Percentiles rank a stretch among this genome's conserved stretches.
These are phyloP conservation scores for Penicillium sp. DNA, from an alignment of 2,329 filamentous ascomycete genomes.

Conservation along the genomic window DNA sequence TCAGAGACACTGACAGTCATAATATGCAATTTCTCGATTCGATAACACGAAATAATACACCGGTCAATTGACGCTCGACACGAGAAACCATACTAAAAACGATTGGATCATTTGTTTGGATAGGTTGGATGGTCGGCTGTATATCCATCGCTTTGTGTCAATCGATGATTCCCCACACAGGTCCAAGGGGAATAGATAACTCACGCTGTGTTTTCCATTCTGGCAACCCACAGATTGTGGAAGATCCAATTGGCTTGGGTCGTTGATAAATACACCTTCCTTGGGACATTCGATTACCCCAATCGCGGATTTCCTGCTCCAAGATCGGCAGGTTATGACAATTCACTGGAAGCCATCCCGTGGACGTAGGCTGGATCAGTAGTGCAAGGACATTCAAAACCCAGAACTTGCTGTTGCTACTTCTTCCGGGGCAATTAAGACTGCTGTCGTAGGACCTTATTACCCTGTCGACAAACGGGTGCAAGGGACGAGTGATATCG, in stretches of 20 bases:
- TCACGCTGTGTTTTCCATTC: conserved; percentile 1
- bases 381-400: conserved; percentile 12
- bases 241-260: conserved; percentile 13
- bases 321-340: conserved; percentile 10
- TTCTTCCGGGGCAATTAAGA: conserved; percentile 14
- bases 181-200: neutral
- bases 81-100: neutral
- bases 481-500: conserved; percentile 7
- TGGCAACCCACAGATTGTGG: conserved; percentile 4
- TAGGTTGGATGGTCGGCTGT: neutral
- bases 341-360: conserved; percentile 2
- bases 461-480: conserved; percentile 12
- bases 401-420: conserved; percentile 18
- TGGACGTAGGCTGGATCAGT: conserved; percentile 6
- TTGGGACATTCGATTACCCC: conserved; percentile 16
- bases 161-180: neutral
- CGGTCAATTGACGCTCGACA: neutral
- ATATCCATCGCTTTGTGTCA: neutral
- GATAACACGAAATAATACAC: neutral
- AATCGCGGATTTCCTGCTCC: conserved; percentile 17
- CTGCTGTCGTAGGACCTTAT: conserved; percentile 15
- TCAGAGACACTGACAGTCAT: neutral
- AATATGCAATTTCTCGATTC: neutral
- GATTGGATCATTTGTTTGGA: neutral
- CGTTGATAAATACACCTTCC: conserved; percentile 13